Evolutionary conservation across 2,329 filamentous ascomycete species (phyloP).

Genomic region (Colletotrichum tofieldiae): DNA sequence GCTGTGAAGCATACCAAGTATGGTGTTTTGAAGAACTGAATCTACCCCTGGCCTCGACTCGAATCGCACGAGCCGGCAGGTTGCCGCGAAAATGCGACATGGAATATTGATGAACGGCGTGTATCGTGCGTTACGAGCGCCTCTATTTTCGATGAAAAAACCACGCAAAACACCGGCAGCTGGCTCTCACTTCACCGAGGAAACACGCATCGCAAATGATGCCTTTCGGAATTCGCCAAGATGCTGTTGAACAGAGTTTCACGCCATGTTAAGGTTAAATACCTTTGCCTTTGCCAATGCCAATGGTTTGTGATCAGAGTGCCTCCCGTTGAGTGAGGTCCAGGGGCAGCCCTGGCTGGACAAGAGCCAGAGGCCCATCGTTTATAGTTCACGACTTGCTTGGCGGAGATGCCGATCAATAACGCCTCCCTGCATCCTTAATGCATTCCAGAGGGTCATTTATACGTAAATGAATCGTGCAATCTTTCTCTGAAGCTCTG

Average conservation of each 20-base stretch:
- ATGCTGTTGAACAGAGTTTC: not conserved
- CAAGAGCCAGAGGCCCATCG: conserved; percentile 1
- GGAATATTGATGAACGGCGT: not conserved
- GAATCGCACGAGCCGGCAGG: not conserved
- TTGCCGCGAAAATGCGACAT: not conserved
- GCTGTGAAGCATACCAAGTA: no score
- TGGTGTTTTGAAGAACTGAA: not conserved
- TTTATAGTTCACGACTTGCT: conserved; percentile 6
- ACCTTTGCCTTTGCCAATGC: not conserved
- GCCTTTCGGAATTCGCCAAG: no score
- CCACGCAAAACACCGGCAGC: no score
- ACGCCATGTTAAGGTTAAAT: not conserved
- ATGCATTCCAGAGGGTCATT: no score
- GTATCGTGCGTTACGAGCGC: no score
- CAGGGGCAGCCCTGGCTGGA: not conserved
- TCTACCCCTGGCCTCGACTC: not conserved
- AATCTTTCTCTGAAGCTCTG: not conserved
- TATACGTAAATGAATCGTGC: not conserved
- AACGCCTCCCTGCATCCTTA: not conserved
- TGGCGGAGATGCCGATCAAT: not conserved
- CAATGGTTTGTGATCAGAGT: not conserved
- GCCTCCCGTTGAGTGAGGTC: no score
- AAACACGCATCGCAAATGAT: not conserved
- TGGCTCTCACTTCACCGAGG: not conserved
- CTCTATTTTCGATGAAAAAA: not conserved